Conservation (phyloP, 805 yeast species). For the Sugiyamaella smithiae region DNA sequence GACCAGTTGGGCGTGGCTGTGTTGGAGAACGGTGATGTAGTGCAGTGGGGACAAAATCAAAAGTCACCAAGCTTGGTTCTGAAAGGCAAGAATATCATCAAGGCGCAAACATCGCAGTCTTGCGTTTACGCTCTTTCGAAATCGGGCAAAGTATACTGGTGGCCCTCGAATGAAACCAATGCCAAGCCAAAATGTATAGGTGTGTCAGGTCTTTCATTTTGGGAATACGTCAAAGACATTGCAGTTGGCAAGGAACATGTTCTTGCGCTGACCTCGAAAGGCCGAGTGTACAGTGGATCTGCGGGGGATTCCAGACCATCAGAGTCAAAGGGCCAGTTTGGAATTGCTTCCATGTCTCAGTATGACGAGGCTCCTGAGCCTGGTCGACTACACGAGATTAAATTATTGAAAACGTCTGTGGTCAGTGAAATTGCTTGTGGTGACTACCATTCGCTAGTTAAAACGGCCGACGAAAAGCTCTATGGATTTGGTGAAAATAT, state of each 20-base stretch:
- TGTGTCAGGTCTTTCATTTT: constrained; percentile 31
- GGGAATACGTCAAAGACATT: constrained; percentile 54
- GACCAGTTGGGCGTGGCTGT: constrained; percentile 52
- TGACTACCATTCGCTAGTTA: constrained; percentile 63
- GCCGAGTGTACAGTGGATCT: constrained; percentile 60
- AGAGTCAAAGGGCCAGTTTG: constrained; percentile 70
- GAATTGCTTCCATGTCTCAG: constrained; percentile 70
- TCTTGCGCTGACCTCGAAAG: constrained; percentile 55
- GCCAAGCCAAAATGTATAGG: constrained; percentile 5
- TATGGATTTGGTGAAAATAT: constrained; percentile 85
- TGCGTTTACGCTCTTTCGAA: constrained; percentile 42
- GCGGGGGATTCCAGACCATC: constrained; percentile 43
- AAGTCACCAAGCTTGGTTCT: constrained; percentile 39
- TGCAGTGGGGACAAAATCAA: constrained; percentile 58
- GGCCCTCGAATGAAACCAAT: not conserved
- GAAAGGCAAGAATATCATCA: constrained; percentile 45
- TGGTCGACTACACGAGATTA: constrained; percentile 52
- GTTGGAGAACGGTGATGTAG: constrained; percentile 65
- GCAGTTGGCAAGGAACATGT: constrained; percentile 67
- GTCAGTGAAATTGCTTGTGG: constrained; percentile 71
- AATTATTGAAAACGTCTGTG: constrained; percentile 50
- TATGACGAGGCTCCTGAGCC: constrained; percentile 53
- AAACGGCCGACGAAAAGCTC: constrained; percentile 64
- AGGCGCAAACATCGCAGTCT: constrained; percentile 48
- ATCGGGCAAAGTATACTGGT: constrained; percentile 34